Base-by-base conservation (phyloP, 768 basidiomycete species). In the Tulasnella sp. region DNA sequence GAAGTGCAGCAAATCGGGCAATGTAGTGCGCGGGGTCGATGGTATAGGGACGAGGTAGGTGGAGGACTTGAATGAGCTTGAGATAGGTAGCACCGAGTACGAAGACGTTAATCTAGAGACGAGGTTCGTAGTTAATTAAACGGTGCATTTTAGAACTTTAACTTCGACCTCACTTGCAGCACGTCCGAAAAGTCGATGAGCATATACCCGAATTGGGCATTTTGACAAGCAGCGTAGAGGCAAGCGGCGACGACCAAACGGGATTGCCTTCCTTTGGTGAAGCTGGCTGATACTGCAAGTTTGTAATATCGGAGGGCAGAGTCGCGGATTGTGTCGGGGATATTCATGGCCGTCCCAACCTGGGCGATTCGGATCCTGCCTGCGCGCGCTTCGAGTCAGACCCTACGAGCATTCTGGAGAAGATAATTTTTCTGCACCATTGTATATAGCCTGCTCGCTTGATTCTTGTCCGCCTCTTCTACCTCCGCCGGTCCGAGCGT, bases 101-200 rank as follows among this genome's bases (percentile, higher is more conserved):
- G 83, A 97, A 99, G 18, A 99, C 98, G 83, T 99, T 98, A 80
- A 98, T 94, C 96, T 97, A 82, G 24, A 73, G 31, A 71, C 74
- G 18, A 80, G 18, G 36, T 24, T 44, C 48, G 58, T 77, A 36
- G n/a, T 71, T 34, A 80, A 40, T 7, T 39, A 21, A n/a, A 34
- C 68, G 71, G 27, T 24, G 38, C 79, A 24, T 34, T 71, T 46
- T 48, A 18, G 34, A 6, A 24, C 56, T 48, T 10, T 38, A n/a
- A 39, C 80, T 44, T 42, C 24, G 12, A 12, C 18, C 82, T 81
- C 82, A 93, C 97, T 87, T 95, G 93, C 4, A 99, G 89, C 56
- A 97, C 88, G 84, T 99, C 97, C n/a, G 95, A 95, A 83, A 99
- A 99, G 86, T 99, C 98, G 81, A 99, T 99, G 36, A 99, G 90